Conservation (phyloP, 208 protist species). For the Crithidia expoeki region DNA sequence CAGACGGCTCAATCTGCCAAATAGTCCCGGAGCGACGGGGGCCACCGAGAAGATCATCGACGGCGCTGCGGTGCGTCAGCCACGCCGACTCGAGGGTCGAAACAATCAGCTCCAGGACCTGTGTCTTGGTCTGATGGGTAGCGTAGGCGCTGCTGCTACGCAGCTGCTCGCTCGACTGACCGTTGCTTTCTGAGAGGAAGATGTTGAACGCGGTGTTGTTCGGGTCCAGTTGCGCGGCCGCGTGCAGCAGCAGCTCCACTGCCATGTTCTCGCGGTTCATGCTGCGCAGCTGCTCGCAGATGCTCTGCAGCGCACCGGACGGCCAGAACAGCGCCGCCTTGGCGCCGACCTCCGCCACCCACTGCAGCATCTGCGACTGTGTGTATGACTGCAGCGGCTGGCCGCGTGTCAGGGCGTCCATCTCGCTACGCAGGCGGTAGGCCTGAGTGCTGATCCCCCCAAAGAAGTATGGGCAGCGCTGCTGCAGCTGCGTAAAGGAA, state of each 20-base stretch:
- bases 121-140: slow-evolving; percentile 72
- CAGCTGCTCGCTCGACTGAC: slow-evolving; percentile 10
- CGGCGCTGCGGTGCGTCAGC: slow-evolving; percentile 74
- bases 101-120: slow-evolving; percentile 57
- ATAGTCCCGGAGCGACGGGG: slow-evolving; percentile 79
- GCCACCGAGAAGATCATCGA: slow-evolving; percentile 81
- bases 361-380: slow-evolving; percentile 61
- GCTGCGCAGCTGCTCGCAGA: slow-evolving; percentile 78
- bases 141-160: slow-evolving; percentile 26
- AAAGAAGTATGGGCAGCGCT: slow-evolving; percentile 87
- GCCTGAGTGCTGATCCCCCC: slow-evolving; percentile 64
- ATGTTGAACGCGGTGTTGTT: slow-evolving; percentile 56
- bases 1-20: slow-evolving; percentile 84
- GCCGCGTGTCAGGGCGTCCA: slow-evolving; percentile 58
- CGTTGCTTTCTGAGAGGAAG: slow-evolving; percentile 49
- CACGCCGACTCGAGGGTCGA: slow-evolving; percentile 73
- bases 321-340: slow-evolving; percentile 76
- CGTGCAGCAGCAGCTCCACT: slow-evolving; percentile 85
- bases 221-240: slow-evolving; percentile 81
- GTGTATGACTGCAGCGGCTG: slow-evolving; percentile 45
- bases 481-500: slow-evolving; percentile 62
- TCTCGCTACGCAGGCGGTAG: slow-evolving; percentile 65
- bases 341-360: slow-evolving; percentile 60
- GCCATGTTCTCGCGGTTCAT: slow-evolving; percentile 72
- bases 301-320: slow-evolving; percentile 70